Base-by-base conservation (phyloP, 306 rosid species). In the Canavalia ensiformis region DNA sequence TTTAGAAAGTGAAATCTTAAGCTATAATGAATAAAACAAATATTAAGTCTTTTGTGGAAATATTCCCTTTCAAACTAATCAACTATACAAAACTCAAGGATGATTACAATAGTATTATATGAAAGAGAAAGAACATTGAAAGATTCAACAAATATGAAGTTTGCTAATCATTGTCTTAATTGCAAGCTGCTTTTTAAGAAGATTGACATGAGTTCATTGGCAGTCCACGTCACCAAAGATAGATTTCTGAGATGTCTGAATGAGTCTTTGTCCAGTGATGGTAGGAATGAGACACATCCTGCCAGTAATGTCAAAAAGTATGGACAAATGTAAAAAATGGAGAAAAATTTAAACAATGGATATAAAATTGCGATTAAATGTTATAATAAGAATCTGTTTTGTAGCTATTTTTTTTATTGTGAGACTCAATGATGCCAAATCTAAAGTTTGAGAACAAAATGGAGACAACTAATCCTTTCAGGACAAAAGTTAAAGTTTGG, bases 161-260 rank as follows among this genome's bases (percentile, higher is more conserved):
- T 73, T 68, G 10, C 35, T 13, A 50, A 52, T 69, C 60, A 60
- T 68, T 79, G 66, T 46, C 62, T 50, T 63, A 58, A 72, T 44
- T 80, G 71, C 39, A 76, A 65, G 65, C 46, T 80, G 65, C 68
- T 39, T 55, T 68, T 69, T 67, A 85, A 72, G 73, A 88, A 65
- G 7, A 88, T 87, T 55, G 90, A 82, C 67, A 88, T 55, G 49
- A 92, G 93, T 66, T 92, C 92, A 29, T 77, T 74, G 8, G 98
- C 97, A 33, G 98, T 92, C 98, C 97, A 92, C 29, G 97, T 94
- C 81, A 92, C 90, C 1, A 90, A 89, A 30, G 93, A 91, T 72
- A 94, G 93, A 75, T 92, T 89, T 81, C 72, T 73, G 18, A 94
- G 97, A 28, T 87, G 79, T 49, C 82, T 56, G n/a, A 90, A 50